These are phyloP conservation scores for Vaccinium vitisidaea DNA, from an alignment of 148 eudicot species.

Conservation along the genomic window DNA sequence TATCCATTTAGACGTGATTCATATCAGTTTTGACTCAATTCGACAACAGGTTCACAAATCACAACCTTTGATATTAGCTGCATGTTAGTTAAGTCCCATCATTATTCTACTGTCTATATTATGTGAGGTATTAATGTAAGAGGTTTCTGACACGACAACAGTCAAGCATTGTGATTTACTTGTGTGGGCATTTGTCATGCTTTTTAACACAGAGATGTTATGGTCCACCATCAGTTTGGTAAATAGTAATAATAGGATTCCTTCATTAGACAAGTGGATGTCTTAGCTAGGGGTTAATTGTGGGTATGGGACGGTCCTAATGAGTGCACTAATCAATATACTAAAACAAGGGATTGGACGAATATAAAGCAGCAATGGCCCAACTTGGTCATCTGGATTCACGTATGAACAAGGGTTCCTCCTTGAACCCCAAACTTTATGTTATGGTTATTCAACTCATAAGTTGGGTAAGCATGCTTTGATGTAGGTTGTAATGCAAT, in stretches of 20 bases:
- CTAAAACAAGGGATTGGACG: neutral
- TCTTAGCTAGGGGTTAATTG: neutral
- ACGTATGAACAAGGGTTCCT: no score
- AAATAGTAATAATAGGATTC: constrained; percentile 4
- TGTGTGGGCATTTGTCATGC: neutral
- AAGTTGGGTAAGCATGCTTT: neutral
- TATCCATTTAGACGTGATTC: neutral
- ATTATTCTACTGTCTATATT: neutral
- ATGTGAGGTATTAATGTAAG: neutral
- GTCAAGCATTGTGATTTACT: neutral
- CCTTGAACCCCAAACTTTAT: neutral
- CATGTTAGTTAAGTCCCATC: neutral
- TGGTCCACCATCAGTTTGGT: neutral
- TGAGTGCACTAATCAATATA: neutral
- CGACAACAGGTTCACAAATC: neutral
- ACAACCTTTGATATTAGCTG: neutral
- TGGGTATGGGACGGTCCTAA: neutral
- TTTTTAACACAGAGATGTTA: neutral
- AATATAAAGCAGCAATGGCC: neutral
- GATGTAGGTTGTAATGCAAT: neutral
- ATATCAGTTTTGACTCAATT: neutral
- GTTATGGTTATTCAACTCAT: neutral
- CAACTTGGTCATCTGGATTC: neutral
- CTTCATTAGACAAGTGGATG: neutral
- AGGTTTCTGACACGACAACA: neutral